Percentiles rank a stretch among this genome's conserved stretches.
Evolutionary conservation across 148 eudicot species (phyloP).

Genomic region (Camellia granthamiana): DNA sequence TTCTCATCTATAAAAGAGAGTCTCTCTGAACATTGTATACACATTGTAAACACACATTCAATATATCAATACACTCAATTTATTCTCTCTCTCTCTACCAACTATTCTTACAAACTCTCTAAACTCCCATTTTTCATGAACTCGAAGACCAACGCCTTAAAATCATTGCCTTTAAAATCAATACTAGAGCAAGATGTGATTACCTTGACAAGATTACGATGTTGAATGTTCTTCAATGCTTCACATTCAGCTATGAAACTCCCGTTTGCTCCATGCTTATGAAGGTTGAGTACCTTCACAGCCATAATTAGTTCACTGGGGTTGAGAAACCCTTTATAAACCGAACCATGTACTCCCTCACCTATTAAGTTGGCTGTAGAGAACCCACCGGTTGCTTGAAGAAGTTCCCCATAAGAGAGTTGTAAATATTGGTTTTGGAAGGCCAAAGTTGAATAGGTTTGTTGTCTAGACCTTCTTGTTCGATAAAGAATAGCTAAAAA

Average conservation of each 20-base stretch:
- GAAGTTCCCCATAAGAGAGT: slow-evolving; percentile 23
- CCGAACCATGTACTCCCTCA: slow-evolving; percentile 21
- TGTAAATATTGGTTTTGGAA: neutral
- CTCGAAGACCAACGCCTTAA: slow-evolving; percentile 23
- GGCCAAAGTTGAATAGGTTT: neutral
- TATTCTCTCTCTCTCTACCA: too few species aligned
- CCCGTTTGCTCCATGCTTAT: slow-evolving; percentile 20
- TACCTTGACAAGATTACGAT: slow-evolving; percentile 28
- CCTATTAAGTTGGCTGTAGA: slow-evolving; percentile 24
- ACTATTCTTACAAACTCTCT: too few species aligned
- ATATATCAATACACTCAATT: too few species aligned
- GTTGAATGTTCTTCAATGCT: slow-evolving; percentile 22
- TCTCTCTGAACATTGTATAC: too few species aligned
- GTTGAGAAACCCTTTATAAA: slow-evolving; percentile 25
- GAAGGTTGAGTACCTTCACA: slow-evolving; percentile 29
- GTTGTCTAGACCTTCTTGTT: neutral
- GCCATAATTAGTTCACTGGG: slow-evolving; percentile 12
- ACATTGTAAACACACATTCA: too few species aligned
- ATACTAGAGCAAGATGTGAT: slow-evolving; percentile 22
- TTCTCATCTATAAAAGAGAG: too few species aligned
- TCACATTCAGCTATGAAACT: slow-evolving; percentile 31
- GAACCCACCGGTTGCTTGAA: slow-evolving; percentile 22
- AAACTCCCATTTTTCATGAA: slow-evolving; percentile 32
- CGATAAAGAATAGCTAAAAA: neutral
- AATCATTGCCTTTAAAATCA: slow-evolving; percentile 19